phyloP scores from a whole-genome alignment of 352 stramenopile species.

The Pythium angustatum region DNA sequence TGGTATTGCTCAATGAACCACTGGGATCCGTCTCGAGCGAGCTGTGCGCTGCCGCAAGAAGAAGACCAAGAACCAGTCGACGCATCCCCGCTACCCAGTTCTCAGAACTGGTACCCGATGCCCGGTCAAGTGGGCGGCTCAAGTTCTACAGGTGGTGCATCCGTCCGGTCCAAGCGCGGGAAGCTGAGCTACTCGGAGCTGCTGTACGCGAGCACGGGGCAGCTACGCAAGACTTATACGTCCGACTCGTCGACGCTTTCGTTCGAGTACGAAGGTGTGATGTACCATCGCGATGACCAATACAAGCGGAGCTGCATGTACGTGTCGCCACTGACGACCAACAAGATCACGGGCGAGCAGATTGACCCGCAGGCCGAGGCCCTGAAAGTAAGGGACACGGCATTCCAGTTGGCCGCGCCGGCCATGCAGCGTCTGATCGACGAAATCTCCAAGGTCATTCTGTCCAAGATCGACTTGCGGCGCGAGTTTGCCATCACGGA shows the following conservation, averaged over 20 bases:
- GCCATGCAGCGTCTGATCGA: constrained; percentile 35
- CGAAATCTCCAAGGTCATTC: constrained; percentile 45
- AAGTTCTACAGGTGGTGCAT: constrained; percentile 12
- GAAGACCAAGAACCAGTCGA: constrained; percentile 70
- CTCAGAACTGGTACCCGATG: constrained; percentile 64
- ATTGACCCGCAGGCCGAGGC: constrained; percentile 20
- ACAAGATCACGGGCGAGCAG: constrained; percentile 28
- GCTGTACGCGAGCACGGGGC: constrained; percentile 75
- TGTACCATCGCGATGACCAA: constrained; percentile 75
- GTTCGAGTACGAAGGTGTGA: constrained; percentile 73
- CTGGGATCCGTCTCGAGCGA: constrained; percentile 86
- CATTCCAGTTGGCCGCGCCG: constrained; percentile 20
- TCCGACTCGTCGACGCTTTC: constrained; percentile 71
- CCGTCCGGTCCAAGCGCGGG: constrained; percentile 39
- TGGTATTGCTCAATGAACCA: constrained; percentile 98
- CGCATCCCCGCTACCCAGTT: constrained; percentile 43
- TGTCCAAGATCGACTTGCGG: constrained; percentile 62
- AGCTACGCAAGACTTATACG: constrained; percentile 83
- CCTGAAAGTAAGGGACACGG: constrained; percentile 12
- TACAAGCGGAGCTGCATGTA: constrained; percentile 87
- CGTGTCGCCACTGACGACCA: constrained; percentile 43
- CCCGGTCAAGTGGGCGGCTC: constrained; percentile 40
- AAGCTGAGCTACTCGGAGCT: constrained; percentile 86
- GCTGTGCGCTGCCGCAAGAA: constrained; percentile 74
- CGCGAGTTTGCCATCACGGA: constrained; percentile 55